A percentile compares a stretch with the other conserved stretches of the same genome.
Evolutionary conservation across 2,329 filamentous ascomycete genomes (phyloP).

Genomic region (Uncinocarpus reesii): DNA sequence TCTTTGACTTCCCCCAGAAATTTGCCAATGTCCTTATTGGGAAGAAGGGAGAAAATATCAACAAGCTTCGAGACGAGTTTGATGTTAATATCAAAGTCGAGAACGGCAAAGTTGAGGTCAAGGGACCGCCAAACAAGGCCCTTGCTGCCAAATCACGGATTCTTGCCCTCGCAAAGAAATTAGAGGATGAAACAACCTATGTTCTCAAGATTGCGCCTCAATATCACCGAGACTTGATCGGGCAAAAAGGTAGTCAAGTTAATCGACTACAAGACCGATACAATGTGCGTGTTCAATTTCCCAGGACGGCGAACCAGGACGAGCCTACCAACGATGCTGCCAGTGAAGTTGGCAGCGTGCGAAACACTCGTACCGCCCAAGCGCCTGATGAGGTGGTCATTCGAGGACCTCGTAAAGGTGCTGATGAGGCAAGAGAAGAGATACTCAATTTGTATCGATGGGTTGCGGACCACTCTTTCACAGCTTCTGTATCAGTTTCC

Average conservation of each 20-base stretch:
- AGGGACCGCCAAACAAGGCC: conserved; percentile 89
- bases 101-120: conserved; percentile 88
- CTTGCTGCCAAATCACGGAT: conserved; percentile 80
- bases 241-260: conserved; percentile 74
- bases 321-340: conserved; percentile 57
- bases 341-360: conserved; percentile 52
- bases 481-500: conserved; percentile 69
- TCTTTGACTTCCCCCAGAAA: conserved; percentile 91
- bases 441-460: conserved; percentile 82
- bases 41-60: conserved; percentile 57
- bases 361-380: conserved; percentile 59
- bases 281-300: conserved; percentile 92
- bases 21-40: conserved; percentile 77
- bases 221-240: conserved; percentile 90
- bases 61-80: conserved; percentile 57
- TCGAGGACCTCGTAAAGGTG: conserved; percentile 83
- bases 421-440: conserved; percentile 84
- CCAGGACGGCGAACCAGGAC: conserved; percentile 62
- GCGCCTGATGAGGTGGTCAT: conserved; percentile 79
- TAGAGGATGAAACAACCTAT: conserved; percentile 85
- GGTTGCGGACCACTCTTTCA: conserved; percentile 75
- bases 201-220: conserved; percentile 83
- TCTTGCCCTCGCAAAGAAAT: conserved; percentile 62
- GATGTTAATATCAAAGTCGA: conserved; percentile 77
- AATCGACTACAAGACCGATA: conserved; percentile 88